Base-by-base conservation (phyloP, 2,329 filamentous ascomycete species). In the Xylaria digitata region DNA sequence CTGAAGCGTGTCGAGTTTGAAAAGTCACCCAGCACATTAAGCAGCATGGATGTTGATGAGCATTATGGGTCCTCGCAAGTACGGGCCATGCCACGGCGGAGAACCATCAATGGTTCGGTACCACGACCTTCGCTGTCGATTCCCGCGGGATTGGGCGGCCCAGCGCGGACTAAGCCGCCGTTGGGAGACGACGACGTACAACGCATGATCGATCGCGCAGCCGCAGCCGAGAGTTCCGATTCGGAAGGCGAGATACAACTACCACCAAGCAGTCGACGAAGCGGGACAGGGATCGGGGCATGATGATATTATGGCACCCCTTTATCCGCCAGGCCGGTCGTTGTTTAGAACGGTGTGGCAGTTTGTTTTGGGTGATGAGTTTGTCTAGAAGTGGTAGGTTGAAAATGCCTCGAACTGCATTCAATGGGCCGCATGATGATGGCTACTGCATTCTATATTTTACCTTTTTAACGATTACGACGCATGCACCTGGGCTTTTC, bases 171-270 rank as follows among this genome's bases (percentile, higher is more conserved):
- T 64, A 75, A 83, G 71, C 75, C 80, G n/a, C 75, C 78, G 4
- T 70, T 88, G 45, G 80, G 80, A 1, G 86, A 87, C 43, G 85
- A 85, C 48, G 86, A 89, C 45, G 86, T 89, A 63, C 86, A 89
- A 65, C 80, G 82, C 43, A 87, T 89, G 84, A 78, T 89, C 46
- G 86, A 88, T 63, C 81, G 81, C 42, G 85, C 81, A 2, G 83
- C 81, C 2, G 84, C 82, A 37, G 79, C 79, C n/a, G 84, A 84
- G 50, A 82, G 85, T 62, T 87, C 85, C 19, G 86, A 87, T 50
- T 87, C 87, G 17, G 86, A 88, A 34, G 84, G 83, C 37, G 86
- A 88, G 73, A 89, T 89, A 62, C 78, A 82, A 57, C 78, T 87
- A 6, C 85, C 84, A 0, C 76, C 76, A 50, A 71, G 65, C 32